Percentiles rank a stretch among this genome's conserved stretches.
These are phyloP conservation scores for Ophiostoma novo-ulmi DNA, from an alignment of 2,329 filamentous ascomycete genomes.

Conservation along the genomic window DNA sequence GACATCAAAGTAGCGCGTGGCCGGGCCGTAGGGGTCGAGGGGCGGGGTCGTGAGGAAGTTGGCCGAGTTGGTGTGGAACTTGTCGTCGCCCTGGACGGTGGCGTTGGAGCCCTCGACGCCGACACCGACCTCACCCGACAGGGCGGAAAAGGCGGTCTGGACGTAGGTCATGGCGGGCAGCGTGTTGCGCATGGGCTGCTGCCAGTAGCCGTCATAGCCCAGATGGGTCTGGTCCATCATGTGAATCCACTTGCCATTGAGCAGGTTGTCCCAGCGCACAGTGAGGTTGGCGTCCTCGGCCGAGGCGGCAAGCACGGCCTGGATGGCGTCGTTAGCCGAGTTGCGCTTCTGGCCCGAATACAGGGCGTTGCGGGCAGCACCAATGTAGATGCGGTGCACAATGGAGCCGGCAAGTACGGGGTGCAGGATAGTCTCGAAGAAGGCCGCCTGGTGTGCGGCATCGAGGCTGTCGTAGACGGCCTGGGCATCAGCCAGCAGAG, in stretches of 20 bases:
- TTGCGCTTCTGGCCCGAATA: conserved; percentile 52
- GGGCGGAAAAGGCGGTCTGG: conserved; percentile 52
- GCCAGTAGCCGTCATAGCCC: conserved; percentile 55
- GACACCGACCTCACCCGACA: conserved; percentile 60
- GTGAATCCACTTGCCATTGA: conserved; percentile 58
- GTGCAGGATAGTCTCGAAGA: conserved; percentile 59
- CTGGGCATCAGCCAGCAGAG: conserved; percentile 50
- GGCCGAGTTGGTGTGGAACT: conserved; percentile 52
- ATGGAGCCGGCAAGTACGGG: conserved; percentile 54
- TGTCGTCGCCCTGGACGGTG: conserved; percentile 62
- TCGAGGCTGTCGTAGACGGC: conserved; percentile 51
- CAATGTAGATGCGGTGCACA: conserved; percentile 50
- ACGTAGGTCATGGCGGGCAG: conserved; percentile 57
- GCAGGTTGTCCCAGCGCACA: conserved; percentile 50
- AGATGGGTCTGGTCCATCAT: conserved; percentile 58
- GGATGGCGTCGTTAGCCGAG: conserved; percentile 50
- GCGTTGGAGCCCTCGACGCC: conserved; percentile 61
- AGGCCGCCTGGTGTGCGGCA: conserved; percentile 49
- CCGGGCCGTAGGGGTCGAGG: conserved; percentile 54
- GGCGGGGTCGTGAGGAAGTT: conserved; percentile 49
- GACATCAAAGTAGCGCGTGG: conserved; percentile 57
- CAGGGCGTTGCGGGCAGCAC: conserved; percentile 47
- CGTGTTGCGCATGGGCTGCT: conserved; percentile 67
- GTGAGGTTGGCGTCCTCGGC: conserved; percentile 54
- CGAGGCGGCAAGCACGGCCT: conserved; percentile 49